A percentile compares a stretch with the other conserved stretches of the same genome.
phyloP scores from a whole-genome alignment of 225 moss, liverwort and hornwort genomes.

The Marchantia paleacea region DNA sequence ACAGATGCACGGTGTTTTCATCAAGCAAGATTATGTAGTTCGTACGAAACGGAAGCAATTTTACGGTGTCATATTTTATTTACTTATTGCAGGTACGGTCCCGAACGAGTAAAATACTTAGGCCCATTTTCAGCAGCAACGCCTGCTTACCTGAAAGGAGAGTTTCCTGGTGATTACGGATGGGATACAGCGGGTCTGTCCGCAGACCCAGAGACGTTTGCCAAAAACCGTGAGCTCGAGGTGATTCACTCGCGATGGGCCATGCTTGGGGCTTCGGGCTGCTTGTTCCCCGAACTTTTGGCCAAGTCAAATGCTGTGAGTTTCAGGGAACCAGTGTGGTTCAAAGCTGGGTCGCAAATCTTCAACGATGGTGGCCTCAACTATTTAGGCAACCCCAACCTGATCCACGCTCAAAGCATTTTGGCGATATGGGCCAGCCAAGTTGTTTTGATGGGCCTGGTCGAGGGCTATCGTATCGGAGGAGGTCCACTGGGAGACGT shows the following conservation, averaged over 20 bases:
- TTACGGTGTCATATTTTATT: too few relatives aligned
- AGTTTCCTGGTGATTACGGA: slow-evolving; percentile 56
- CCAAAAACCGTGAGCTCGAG: slow-evolving; percentile 51
- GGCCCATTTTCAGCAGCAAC: slow-evolving; percentile 37
- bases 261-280: slow-evolving; percentile 46
- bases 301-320: slow-evolving; percentile 46
- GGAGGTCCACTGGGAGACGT: slow-evolving; percentile 34
- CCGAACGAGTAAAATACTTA: slow-evolving; percentile 37
- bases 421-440: slow-evolving; percentile 13
- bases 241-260: slow-evolving; percentile 58
- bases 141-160: slow-evolving; percentile 54
- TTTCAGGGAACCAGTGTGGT: slow-evolving; percentile 56
- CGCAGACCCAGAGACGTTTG: slow-evolving; percentile 48
- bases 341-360: slow-evolving; percentile 55
- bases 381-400: slow-evolving; percentile 39
- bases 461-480: slow-evolving; percentile 24
- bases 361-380: slow-evolving; percentile 45
- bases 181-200: slow-evolving; percentile 56
- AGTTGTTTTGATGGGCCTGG: slow-evolving; percentile 14
- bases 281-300: slow-evolving; percentile 36
- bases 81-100: slow-evolving; percentile 35
- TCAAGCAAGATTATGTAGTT: too few relatives aligned
- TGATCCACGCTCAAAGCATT: slow-evolving; percentile 27
- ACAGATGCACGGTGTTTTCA: too few relatives aligned
- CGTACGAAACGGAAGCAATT: too few relatives aligned